Conservation (phyloP, 2,329 filamentous ascomycete species). For the Cladosporium cucumerinum region DNA sequence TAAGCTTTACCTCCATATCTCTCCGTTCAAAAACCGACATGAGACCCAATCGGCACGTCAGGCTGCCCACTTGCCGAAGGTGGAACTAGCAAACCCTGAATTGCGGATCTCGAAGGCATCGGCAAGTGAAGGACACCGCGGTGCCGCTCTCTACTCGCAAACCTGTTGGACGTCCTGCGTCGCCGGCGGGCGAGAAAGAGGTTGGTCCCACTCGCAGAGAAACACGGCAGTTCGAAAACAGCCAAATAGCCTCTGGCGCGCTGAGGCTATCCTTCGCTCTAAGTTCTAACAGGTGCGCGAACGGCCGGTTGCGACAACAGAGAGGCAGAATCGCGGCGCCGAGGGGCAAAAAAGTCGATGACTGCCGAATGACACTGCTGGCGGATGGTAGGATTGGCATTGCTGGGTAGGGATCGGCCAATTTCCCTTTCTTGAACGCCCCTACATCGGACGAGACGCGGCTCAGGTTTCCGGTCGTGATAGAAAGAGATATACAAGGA, state of each 20-base stretch:
- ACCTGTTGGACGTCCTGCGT: neutral
- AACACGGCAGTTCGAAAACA: slow-evolving; percentile 13
- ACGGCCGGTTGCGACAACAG: slow-evolving; percentile 13
- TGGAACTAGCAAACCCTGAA: neutral
- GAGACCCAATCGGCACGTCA: slow-evolving; percentile 1
- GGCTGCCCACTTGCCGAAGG: neutral
- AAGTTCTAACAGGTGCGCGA: neutral
- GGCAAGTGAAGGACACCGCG: slow-evolving; percentile 4
- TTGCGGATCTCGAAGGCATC: neutral
- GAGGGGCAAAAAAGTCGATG: slow-evolving; percentile 6
- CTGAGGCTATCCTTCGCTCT: neutral
- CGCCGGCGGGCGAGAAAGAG: neutral
- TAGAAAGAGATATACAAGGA: slow-evolving; percentile 1
- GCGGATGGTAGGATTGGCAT: neutral
- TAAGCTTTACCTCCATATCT: neutral
- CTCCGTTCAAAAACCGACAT: neutral
- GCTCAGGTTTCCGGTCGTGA: neutral
- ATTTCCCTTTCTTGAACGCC: slow-evolving; percentile 5
- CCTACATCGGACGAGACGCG: slow-evolving; percentile 4
- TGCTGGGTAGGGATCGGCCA: neutral
- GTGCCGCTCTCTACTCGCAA: neutral
- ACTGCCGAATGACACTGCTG: slow-evolving; percentile 14
- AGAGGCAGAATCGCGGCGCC: neutral
- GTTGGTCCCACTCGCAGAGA: neutral
- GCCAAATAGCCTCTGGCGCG: neutral